Percentiles rank a stretch among this genome's conserved stretches.
These are phyloP conservation scores for Thielaviopsis musarum DNA, from an alignment of 2,329 filamentous ascomycete genomes.

Conservation along the genomic window DNA sequence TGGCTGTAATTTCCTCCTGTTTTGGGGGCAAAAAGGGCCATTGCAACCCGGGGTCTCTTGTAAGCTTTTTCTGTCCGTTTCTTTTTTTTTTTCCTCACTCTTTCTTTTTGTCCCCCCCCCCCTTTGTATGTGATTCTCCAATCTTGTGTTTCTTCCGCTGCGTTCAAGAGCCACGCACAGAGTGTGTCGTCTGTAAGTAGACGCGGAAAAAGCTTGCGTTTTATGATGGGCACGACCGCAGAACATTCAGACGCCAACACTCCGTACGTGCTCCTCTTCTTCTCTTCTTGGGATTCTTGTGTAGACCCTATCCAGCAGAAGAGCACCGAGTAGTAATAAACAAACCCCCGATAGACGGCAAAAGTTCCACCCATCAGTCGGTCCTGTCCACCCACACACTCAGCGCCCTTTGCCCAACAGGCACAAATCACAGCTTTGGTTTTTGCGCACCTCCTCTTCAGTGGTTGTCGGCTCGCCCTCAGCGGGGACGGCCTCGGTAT, in stretches of 20 bases:
- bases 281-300: neutral
- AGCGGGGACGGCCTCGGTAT: neutral
- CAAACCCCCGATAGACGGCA: neutral
- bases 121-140: neutral
- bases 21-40: neutral
- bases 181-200: neutral
- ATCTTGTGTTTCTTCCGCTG: neutral
- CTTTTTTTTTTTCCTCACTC: neutral
- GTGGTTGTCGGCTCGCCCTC: neutral
- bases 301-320: neutral
- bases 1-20: conserved; percentile 66
- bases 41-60: neutral
- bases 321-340: neutral
- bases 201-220: no score
- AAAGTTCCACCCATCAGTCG: neutral
- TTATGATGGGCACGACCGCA: no score
- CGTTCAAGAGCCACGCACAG: neutral
- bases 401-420: neutral
- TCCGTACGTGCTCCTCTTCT: neutral
- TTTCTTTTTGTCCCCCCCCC: neutral
- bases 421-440: neutral
- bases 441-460: conserved; percentile 10
- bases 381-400: neutral
- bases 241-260: neutral
- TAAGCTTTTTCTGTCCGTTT: conserved; percentile 5